Base-by-base conservation (phyloP, 2,329 filamentous ascomycete genomes). In the Fusarium veterinarium region DNA sequence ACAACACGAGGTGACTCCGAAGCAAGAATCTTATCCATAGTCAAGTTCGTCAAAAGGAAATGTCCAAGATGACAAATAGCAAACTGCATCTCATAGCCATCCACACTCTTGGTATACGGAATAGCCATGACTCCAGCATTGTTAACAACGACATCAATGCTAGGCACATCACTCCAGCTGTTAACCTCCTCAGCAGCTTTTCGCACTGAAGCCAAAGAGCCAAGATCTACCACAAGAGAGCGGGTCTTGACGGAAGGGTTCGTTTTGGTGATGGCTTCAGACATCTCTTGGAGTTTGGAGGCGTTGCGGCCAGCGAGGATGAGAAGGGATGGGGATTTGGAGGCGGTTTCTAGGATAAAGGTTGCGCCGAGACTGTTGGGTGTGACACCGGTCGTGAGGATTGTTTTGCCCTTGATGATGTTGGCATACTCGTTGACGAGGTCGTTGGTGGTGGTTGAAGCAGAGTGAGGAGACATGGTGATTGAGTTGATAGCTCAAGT, bases 51-150 rank as follows among this genome's bases (percentile, higher is more conserved):
- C 40, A 88, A 79, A 5, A 87, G 78, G 53, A 84, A 87, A 72
- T 86, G 86, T 0, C 81, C 83, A 10, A 87, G 56, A 57, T 87
- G 83, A 56, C 86, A 86, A 5, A 81, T 82, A 0, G 80, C 83
- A 53, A 87, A 83, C 62, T 85, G 84, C 59, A 78, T 76, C 76
- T 85, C 85, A 42, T 81, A 73, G 0, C 84, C 83, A 48, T 86
- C 84, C 0, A 69, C 66, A 0, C 81, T 81, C 12, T 76, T 64
- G 3, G 65, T 66, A 19, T 74, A 79, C 1, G 76, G 72, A 5
- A 79, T 57, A 4, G 78, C 83, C 84, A 85, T 85, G 53, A 86
- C 78, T 6, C 80, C 83, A 0, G 84, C 83, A 61, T 83, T 84
- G 62, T 85, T 85, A 16, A 86, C 80, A 16, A 86, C 60, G 8